phyloP scores from a whole-genome alignment of 495 filamentous ascomycete genomes.

The Friedmanniomyces simplex region DNA sequence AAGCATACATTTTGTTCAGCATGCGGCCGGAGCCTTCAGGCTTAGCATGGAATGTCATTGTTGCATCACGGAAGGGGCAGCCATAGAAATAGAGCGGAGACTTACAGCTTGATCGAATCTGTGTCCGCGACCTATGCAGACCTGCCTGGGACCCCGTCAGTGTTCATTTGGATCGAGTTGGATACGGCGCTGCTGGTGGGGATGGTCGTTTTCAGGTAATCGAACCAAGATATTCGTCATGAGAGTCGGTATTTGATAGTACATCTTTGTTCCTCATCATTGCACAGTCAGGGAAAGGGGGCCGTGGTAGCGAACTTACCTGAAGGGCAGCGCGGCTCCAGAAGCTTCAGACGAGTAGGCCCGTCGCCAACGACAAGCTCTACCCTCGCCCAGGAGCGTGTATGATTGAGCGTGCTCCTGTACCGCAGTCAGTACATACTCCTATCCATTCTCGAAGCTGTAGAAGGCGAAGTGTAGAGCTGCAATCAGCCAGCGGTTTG shows the following conservation, averaged over 20 bases:
- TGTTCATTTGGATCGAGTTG: too few species aligned
- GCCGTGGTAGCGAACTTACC: too few species aligned
- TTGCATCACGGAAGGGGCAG: slow-evolving; percentile 51
- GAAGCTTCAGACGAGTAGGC: too few species aligned
- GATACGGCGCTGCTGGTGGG: neutral
- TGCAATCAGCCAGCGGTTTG: slow-evolving; percentile 59
- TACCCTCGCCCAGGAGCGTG: too few species aligned
- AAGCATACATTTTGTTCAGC: slow-evolving; percentile 69
- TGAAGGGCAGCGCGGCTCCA: too few species aligned
- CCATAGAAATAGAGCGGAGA: slow-evolving; percentile 18
- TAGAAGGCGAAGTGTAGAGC: neutral
- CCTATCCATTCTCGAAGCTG: neutral
- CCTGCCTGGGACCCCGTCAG: too few species aligned
- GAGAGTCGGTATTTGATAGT: slow-evolving; percentile 57
- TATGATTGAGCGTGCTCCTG: slow-evolving; percentile 9
- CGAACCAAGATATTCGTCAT: slow-evolving; percentile 45
- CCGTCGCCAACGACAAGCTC: too few species aligned
- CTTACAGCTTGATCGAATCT: slow-evolving; percentile 10
- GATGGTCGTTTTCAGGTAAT: slow-evolving; percentile 40
- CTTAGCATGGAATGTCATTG: slow-evolving; percentile 84
- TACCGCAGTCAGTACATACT: neutral
- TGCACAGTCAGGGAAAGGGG: too few species aligned
- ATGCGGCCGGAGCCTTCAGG: slow-evolving; percentile 60
- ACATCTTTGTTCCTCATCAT: slow-evolving; percentile 47
- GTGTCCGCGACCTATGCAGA: too few species aligned